A percentile compares a stretch with the other conserved stretches of the same genome.
phyloP scores from a whole-genome alignment of 805 yeast genomes.

The Metschnikowia cubensis region DNA sequence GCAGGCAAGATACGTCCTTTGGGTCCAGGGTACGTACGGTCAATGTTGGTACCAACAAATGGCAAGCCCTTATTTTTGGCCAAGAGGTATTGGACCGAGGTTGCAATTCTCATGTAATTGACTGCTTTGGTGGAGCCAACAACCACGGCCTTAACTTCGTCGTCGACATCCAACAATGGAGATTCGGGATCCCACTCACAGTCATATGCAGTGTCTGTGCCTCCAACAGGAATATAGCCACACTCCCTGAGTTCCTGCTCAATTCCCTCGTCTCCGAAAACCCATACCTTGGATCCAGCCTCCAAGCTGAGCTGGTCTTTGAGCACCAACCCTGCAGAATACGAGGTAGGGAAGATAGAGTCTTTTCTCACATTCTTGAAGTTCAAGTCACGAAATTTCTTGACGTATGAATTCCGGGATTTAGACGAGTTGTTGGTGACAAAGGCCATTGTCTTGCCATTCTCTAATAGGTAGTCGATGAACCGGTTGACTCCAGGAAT shows the following conservation, averaged over 20 bases:
- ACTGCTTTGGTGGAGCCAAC: slow-evolving; percentile 38
- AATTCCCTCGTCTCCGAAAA: slow-evolving; percentile 37
- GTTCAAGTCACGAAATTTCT: slow-evolving; percentile 31
- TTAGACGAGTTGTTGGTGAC: slow-evolving; percentile 39
- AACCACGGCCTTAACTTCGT: slow-evolving; percentile 37
- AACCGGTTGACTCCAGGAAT: slow-evolving; percentile 32
- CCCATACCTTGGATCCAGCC: slow-evolving; percentile 36
- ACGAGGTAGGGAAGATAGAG: slow-evolving; percentile 35
- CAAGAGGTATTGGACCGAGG: slow-evolving; percentile 36
- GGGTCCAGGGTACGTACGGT: slow-evolving; percentile 38
- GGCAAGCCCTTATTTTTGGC: slow-evolving; percentile 29
- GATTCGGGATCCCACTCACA: slow-evolving; percentile 23
- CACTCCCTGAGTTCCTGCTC: slow-evolving; percentile 30
- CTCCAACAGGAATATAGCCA: slow-evolving; percentile 36
- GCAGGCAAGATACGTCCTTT: slow-evolving; percentile 37
- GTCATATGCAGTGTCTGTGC: slow-evolving; percentile 28
- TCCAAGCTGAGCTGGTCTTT: slow-evolving; percentile 23
- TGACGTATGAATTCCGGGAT: slow-evolving; percentile 30
- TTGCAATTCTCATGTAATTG: slow-evolving; percentile 35
- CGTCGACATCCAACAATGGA: slow-evolving; percentile 29
- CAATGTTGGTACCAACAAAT: slow-evolving; percentile 40
- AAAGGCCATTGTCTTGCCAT: slow-evolving; percentile 28
- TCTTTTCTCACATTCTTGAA: slow-evolving; percentile 25
- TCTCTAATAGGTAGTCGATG: slow-evolving; percentile 20
- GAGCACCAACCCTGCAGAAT: slow-evolving; percentile 31